These are phyloP conservation scores for Melanomma pulvis-pyrius DNA, from an alignment of 495 filamentous ascomycete genomes.

Conservation along the genomic window DNA sequence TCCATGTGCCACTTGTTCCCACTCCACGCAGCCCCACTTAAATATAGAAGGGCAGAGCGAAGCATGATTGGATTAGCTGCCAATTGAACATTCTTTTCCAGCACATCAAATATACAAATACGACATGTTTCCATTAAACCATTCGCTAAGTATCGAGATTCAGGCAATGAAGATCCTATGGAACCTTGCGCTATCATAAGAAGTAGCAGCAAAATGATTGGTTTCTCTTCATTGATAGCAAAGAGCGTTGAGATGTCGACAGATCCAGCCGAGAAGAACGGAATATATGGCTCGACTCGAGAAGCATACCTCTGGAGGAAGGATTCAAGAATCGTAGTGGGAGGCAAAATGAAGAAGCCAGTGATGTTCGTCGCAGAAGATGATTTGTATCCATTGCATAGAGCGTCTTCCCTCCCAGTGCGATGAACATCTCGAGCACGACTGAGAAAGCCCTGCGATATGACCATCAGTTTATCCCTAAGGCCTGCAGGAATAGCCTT, in stretches of 20 bases:
- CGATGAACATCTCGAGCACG: not conserved
- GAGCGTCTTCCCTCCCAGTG: not conserved
- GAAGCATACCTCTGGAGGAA: conserved; percentile 19
- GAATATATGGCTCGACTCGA: conserved; percentile 21
- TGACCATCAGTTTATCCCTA: not conserved
- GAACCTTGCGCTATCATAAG: conserved; percentile 28
- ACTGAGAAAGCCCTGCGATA: conserved; percentile 1
- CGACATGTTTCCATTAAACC: conserved; percentile 24
- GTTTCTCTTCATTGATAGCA: not conserved
- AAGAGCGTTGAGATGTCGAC: conserved; percentile 4
- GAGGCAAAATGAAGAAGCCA: conserved; percentile 2
- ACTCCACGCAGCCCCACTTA: conserved; percentile 22
- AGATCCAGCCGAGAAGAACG: not conserved
- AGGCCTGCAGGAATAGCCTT: not conserved
- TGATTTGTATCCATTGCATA: not conserved
- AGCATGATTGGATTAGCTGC: conserved; percentile 1
- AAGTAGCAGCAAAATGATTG: conserved; percentile 12
- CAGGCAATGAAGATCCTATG: conserved; percentile 1
- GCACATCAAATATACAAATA: conserved; percentile 8
- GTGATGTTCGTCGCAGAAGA: not conserved
- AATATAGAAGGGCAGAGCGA: conserved; percentile 5
- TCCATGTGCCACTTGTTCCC: conserved; percentile 35
- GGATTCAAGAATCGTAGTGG: not conserved
- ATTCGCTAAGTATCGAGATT: conserved; percentile 8
- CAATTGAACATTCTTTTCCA: conserved; percentile 12